These are phyloP conservation scores for Aspergillus persii DNA, from an alignment of 2,329 filamentous ascomycete genomes.

Conservation along the genomic window DNA sequence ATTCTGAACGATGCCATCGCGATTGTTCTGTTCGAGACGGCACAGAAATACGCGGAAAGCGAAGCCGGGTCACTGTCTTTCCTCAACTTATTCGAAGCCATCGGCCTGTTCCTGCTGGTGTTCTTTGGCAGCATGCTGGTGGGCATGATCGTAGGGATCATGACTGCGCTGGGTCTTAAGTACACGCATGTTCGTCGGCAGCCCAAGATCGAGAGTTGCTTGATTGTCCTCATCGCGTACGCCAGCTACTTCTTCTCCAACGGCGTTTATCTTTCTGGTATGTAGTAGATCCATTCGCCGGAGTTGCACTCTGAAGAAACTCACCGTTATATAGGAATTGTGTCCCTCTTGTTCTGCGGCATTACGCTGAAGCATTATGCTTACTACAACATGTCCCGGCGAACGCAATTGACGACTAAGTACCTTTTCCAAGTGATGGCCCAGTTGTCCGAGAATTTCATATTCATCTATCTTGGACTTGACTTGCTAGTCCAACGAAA, in stretches of 20 bases:
- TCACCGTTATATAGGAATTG: constrained; percentile 69
- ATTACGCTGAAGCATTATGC: constrained; percentile 99
- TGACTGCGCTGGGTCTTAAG: constrained; percentile 83
- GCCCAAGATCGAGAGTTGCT: constrained; percentile 93
- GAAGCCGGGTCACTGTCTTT: constrained; percentile 69
- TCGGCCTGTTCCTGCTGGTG: constrained; percentile 90
- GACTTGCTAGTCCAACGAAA: constrained; percentile 90
- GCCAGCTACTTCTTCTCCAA: constrained; percentile 98
- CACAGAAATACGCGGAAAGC: constrained; percentile 81
- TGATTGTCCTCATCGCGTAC: constrained; percentile 91
- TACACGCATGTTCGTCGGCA: constrained; percentile 90
- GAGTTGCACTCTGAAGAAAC: background rate
- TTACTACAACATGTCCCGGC: constrained; percentile 99
- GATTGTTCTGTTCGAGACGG: constrained; percentile 97
- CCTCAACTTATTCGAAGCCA: constrained; percentile 82
- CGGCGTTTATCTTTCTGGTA: constrained; percentile 92
- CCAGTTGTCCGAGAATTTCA: constrained; percentile 97
- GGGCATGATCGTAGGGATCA: constrained; percentile 81
- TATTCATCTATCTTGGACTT: constrained; percentile 96
- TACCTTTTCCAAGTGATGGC: constrained; percentile 94
- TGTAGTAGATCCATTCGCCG: constrained; percentile 26
- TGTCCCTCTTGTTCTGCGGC: constrained; percentile 92
- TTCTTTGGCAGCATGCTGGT: constrained; percentile 95
- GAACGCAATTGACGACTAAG: constrained; percentile 96
- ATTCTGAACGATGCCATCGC: constrained; percentile 98